Evolutionary conservation across 306 rosid genomes (phyloP).

Genomic region (Hippophae rhamnoides): DNA sequence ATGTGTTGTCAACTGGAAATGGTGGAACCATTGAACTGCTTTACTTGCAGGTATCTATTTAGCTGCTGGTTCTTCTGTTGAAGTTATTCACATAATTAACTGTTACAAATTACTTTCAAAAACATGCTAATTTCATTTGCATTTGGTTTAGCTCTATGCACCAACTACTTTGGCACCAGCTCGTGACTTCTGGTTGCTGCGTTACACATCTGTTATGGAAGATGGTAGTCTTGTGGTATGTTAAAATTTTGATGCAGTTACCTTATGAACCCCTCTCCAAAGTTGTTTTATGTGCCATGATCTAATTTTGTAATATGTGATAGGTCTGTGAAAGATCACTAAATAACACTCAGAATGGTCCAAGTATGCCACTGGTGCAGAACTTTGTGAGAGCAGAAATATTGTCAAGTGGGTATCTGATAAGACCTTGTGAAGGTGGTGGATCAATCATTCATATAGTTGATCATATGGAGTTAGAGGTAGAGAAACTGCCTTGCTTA

Average conservation of each 20-base stretch:
- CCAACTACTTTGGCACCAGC: slow-evolving; percentile 98
- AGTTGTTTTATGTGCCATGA: slow-evolving; percentile 1
- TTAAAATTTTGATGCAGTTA: neutral
- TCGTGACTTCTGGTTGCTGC: slow-evolving; percentile 98
- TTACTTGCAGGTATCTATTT: slow-evolving; percentile 70
- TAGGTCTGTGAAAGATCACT: slow-evolving; percentile 98
- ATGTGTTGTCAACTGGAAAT: slow-evolving; percentile 72
- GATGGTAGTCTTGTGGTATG: slow-evolving; percentile 98
- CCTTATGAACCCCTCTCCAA: neutral
- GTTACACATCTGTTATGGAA: slow-evolving; percentile 89
- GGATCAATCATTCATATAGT: slow-evolving; percentile 92
- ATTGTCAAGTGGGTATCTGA: slow-evolving; percentile 86
- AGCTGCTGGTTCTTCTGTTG: slow-evolving; percentile 8
- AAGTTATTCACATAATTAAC: neutral
- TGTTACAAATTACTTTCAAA: slow-evolving; percentile 4
- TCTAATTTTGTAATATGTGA: slow-evolving; percentile 16
- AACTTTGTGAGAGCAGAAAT: slow-evolving; percentile 90
- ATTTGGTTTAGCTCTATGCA: slow-evolving; percentile 62
- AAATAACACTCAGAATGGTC: slow-evolving; percentile 95
- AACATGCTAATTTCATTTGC: slow-evolving; percentile 9
- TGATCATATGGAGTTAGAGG: slow-evolving; percentile 91
- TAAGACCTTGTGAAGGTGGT: slow-evolving; percentile 97
- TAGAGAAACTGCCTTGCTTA: slow-evolving; percentile 11
- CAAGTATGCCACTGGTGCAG: slow-evolving; percentile 80
- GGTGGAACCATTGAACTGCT: slow-evolving; percentile 94